Base-by-base conservation (phyloP, 805 yeast genomes). In the Brettanomyces nanus region DNA sequence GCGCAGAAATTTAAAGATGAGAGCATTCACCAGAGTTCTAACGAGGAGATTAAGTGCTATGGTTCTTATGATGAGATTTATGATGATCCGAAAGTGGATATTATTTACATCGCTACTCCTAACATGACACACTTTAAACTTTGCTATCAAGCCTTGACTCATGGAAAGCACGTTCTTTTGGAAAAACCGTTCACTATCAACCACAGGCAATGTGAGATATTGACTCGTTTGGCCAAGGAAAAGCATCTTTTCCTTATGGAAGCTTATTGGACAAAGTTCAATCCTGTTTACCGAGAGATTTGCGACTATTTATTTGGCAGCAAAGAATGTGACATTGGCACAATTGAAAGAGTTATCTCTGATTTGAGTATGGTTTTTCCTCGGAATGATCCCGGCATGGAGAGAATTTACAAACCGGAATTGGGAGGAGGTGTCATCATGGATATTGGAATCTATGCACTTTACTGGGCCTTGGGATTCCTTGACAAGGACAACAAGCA, bases 121-220 rank as follows among this genome's bases (percentile, higher is more conserved):
- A 77, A 74, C 54, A 51, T 61, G 15, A 58, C 59, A 41, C 80
- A 74, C 49, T 62, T 64, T 37, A 65, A 67, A 35, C 66, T 66
- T 41, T 65, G 66, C 13, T 52, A 60, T 34, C 43, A 52, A 22
- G 68, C 73, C 6, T 54, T 74, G 37, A 50, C 59, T 15, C 58
- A 64, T 28, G 73, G 68, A 19, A 67, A 69, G 42, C 66, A 70
- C 47, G 73, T 74, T 9, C 53, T 74, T 27, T 64, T 75, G 49
- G 80, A 74, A 41, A 74, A 74, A 50, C 77, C 80, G 9, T 60
- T 73, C 47, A 68, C 76, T 1, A 65, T 74, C 36, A 73, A 73
- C 43, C 54, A 56, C 4, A 52, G 52, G 15, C 75, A 75, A 40
- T 60, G 73, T 3, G 48, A 56, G 22, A 63, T 60, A 21, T 47